Conservation (phyloP, 805 yeast genomes). For the Schwanniomyces sp. region DNA sequence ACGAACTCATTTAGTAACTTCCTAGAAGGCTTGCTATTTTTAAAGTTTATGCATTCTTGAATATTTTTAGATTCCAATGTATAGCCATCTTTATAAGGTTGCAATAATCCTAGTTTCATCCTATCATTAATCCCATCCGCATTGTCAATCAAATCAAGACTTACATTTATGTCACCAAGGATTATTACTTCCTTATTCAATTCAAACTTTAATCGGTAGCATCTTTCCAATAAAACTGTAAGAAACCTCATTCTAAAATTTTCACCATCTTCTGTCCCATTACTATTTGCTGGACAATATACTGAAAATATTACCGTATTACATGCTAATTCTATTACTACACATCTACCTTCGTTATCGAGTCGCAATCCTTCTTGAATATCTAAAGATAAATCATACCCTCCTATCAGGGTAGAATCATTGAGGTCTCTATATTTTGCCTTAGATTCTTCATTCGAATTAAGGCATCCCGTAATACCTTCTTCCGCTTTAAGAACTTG, state of each 20-base stretch:
- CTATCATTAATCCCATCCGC: conserved; percentile 64
- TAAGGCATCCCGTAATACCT: conserved; percentile 76
- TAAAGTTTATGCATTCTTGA: conserved; percentile 35
- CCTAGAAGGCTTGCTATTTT: conserved; percentile 28
- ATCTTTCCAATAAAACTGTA: conserved; percentile 58
- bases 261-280: conserved; percentile 66
- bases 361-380: conserved; percentile 42
- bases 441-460: conserved; percentile 11
- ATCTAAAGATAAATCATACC: conserved; percentile 51
- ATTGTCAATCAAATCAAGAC: conserved; percentile 77
- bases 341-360: conserved; percentile 84
- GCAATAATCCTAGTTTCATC: conserved; percentile 35
- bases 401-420: conserved; percentile 58
- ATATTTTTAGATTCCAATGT: conserved; percentile 25
- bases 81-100: conserved; percentile 7
- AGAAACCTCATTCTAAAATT: conserved; percentile 58
- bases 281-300: conserved; percentile 93
- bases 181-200: conserved; percentile 70
- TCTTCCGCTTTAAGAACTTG: conserved; percentile 78
- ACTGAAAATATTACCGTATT: conserved; percentile 61
- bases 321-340: conserved; percentile 68
- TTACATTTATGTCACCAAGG: conserved; percentile 87
- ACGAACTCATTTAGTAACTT: conserved; percentile 26
- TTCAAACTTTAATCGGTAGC: conserved; percentile 47
- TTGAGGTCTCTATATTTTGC: conserved; percentile 13